Conservation (phyloP, 495 filamentous ascomycete species). For the Darksidea phi region DNA sequence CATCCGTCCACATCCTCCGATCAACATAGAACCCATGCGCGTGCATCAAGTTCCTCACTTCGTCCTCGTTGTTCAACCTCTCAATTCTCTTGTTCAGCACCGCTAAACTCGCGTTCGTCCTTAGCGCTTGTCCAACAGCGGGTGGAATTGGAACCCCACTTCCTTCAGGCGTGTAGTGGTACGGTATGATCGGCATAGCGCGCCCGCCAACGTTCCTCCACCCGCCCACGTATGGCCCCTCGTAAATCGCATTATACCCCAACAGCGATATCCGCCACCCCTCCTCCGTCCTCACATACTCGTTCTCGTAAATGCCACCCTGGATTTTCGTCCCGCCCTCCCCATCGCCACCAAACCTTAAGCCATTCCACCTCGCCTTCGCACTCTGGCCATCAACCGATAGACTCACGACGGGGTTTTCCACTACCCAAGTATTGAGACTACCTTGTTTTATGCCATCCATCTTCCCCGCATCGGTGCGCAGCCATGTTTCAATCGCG, state of each 20-base stretch:
- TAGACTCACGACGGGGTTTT: conserved; percentile 18
- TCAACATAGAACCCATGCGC: conserved; percentile 26
- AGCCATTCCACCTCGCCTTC: conserved; percentile 27
- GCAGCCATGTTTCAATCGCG: conserved; percentile 14
- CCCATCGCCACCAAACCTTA: conserved; percentile 28
- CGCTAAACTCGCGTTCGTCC: conserved; percentile 4
- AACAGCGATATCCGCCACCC: conserved; percentile 20
- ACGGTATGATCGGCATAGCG: conserved; percentile 11
- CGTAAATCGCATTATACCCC: conserved; percentile 21
- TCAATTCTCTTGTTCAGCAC: conserved; percentile 8
- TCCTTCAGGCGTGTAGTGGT: conserved; percentile 19
- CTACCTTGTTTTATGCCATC: conserved; percentile 19
- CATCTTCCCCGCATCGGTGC: conserved; percentile 19
- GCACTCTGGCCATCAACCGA: conserved; percentile 19
- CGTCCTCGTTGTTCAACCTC: conserved; percentile 27
- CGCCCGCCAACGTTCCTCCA: conserved; percentile 22
- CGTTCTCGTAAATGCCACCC: conserved; percentile 30
- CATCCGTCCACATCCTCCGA: conserved; percentile 30
- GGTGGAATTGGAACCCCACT: conserved; percentile 15
- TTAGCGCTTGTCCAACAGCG: conserved; percentile 5
- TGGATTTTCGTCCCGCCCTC: conserved; percentile 12
- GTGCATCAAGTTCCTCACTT: conserved; percentile 24
- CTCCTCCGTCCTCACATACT: conserved; percentile 1
- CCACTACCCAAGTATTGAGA: conserved; percentile 13
- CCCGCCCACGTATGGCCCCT: conserved; percentile 19